Percentiles rank a stretch among this genome's conserved stretches.
phyloP scores from a whole-genome alignment of 192 early-diverging fungal species.

The Geranomyces variabilis region DNA sequence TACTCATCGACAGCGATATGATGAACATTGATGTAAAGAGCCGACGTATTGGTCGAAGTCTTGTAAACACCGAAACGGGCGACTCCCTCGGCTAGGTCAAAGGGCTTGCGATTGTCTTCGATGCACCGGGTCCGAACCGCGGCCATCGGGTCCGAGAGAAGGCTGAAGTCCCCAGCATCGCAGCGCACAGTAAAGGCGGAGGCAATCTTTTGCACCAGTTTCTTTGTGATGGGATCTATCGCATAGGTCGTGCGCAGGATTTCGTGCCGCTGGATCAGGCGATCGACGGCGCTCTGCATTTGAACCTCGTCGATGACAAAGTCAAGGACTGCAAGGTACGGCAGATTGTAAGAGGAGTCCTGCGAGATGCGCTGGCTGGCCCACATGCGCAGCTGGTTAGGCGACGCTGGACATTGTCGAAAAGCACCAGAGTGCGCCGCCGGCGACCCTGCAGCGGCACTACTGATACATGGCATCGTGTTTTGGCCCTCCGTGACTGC shows the following conservation, averaged over 20 bases:
- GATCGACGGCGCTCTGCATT: background rate
- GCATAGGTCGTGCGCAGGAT: constrained; percentile 24
- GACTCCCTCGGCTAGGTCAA: constrained; percentile 3
- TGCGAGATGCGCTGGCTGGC: background rate
- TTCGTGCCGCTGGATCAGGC: background rate
- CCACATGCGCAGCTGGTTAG: constrained; percentile 25
- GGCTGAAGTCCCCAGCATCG: background rate
- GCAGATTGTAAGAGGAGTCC: constrained; percentile 11
- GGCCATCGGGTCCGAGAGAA: background rate
- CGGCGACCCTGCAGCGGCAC: background rate
- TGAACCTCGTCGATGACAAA: background rate
- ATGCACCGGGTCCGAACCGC: background rate
- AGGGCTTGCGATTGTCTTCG: background rate
- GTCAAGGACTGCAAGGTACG: background rate
- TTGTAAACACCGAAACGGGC: constrained; percentile 20
- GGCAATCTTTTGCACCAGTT: background rate
- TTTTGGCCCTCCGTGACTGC: background rate
- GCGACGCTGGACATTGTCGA: constrained; percentile 16
- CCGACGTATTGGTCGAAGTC: background rate
- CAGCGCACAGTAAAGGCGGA: background rate
- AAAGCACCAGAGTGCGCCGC: background rate
- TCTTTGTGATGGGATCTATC: background rate
- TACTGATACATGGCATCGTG: constrained; percentile 7
- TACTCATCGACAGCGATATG: constrained; percentile 25
- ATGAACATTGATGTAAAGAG: constrained; percentile 28